A percentile compares a stretch with the other conserved stretches of the same genome.
phyloP scores from a whole-genome alignment of 495 filamentous ascomycete species.

The Melanomma pulvis-pyrius region DNA sequence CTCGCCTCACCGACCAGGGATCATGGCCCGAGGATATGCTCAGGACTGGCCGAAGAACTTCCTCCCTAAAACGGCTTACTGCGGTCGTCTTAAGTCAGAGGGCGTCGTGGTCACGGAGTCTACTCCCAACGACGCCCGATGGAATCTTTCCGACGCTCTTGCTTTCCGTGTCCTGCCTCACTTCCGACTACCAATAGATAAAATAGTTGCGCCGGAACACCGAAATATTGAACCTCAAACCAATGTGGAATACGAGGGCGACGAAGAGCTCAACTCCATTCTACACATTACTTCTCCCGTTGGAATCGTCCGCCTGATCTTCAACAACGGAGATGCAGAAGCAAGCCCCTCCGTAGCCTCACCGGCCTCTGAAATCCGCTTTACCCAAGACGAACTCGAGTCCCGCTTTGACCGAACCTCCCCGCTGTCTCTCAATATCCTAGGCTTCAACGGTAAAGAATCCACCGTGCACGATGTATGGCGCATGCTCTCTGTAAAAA shows the following conservation, averaged over 20 bases:
- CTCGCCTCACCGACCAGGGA: slow-evolving; percentile 45
- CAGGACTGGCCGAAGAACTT: slow-evolving; percentile 48
- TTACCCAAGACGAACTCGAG: slow-evolving; percentile 21
- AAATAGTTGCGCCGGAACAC: background rate
- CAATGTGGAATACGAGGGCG: slow-evolving; percentile 8
- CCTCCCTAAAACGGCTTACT: slow-evolving; percentile 33
- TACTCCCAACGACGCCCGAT: slow-evolving; percentile 41
- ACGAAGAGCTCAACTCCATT: slow-evolving; percentile 17
- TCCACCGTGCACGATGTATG: slow-evolving; percentile 34
- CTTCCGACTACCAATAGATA: slow-evolving; percentile 46
- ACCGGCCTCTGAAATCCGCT: slow-evolving; percentile 12
- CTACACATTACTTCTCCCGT: slow-evolving; percentile 10
- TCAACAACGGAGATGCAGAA: slow-evolving; percentile 13
- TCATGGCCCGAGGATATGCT: slow-evolving; percentile 49
- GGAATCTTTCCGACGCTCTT: slow-evolving; percentile 47
- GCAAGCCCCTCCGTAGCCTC: slow-evolving; percentile 15
- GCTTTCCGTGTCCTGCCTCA: slow-evolving; percentile 44
- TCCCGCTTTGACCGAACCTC: slow-evolving; percentile 24
- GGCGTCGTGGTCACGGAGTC: slow-evolving; percentile 17
- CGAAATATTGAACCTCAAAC: background rate
- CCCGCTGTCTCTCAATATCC: slow-evolving; percentile 35
- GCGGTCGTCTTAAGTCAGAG: slow-evolving; percentile 12
- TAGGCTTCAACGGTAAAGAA: slow-evolving; percentile 30
- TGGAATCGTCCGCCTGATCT: slow-evolving; percentile 21
- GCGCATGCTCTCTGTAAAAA: slow-evolving; percentile 35